Evolutionary conservation across 495 filamentous ascomycete species (phyloP).

Genomic region (Elaphomyces granulatus): DNA sequence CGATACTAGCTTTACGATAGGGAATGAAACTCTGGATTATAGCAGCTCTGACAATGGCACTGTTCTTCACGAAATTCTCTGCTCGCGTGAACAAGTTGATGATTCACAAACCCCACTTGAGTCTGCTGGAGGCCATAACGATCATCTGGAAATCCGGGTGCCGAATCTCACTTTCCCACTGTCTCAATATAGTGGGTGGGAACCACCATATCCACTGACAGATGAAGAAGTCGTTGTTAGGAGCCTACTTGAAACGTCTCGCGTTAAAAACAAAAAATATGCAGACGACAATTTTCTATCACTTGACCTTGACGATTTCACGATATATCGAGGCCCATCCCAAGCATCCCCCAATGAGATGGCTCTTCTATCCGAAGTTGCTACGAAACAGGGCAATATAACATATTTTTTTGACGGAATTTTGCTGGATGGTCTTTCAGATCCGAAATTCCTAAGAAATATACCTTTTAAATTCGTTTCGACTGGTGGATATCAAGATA

Average conservation of each 20-base stretch:
- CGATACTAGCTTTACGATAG: too few species aligned
- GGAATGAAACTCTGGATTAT: too few species aligned
- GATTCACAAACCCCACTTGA: too few species aligned
- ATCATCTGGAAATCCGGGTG: too few species aligned
- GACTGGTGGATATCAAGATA: conserved; percentile 48
- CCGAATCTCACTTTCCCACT: neutral
- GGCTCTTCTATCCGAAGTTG: neutral
- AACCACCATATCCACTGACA: neutral
- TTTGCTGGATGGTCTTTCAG: neutral
- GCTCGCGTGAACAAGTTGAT: too few species aligned
- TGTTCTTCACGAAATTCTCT: too few species aligned
- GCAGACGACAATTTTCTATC: conserved; percentile 21
- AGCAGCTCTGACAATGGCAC: too few species aligned
- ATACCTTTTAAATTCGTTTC: conserved; percentile 43
- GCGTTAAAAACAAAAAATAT: neutral
- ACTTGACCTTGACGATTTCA: conserved; percentile 36
- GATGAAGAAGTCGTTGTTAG: neutral
- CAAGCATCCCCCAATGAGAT: conserved; percentile 2
- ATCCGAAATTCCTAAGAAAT: conserved; percentile 31
- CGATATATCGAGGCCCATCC: conserved; percentile 32
- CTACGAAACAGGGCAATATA: neutral
- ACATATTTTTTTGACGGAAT: neutral
- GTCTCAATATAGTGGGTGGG: neutral
- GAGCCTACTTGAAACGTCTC: neutral
- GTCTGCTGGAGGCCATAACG: too few species aligned